These are phyloP conservation scores for Coix lacrymajobi DNA, from an alignment of 176 grass and related monocot genomes.

Conservation along the genomic window DNA sequence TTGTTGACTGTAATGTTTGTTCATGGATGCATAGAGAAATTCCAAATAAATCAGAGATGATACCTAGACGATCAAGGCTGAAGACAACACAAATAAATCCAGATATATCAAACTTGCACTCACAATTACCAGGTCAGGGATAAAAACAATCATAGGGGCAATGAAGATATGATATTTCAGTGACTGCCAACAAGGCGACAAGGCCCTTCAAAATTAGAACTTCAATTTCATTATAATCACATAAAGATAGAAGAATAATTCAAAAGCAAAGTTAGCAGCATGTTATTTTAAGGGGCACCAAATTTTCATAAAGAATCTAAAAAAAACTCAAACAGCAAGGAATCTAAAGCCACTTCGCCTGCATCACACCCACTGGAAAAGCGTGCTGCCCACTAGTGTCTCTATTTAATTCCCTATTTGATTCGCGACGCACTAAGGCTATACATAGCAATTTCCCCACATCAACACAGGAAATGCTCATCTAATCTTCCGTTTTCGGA, in stretches of 20 bases:
- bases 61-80: neutral
- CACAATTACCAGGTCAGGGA: neutral
- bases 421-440: neutral
- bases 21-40: neutral
- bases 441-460: neutral
- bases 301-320: neutral
- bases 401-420: neutral
- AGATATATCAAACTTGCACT: neutral
- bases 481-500: neutral
- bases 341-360: conserved; percentile 1
- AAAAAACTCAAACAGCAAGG: neutral
- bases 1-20: neutral
- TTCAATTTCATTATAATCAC: neutral
- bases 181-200: neutral
- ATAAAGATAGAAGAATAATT: neutral
- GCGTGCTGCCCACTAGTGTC: neutral
- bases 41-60: neutral
- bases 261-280: neutral
- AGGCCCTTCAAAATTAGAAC: neutral
- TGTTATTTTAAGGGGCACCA: neutral
- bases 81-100: neutral
- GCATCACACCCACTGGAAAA: conserved; percentile 13
- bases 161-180: neutral
- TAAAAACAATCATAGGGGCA: neutral
- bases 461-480: neutral